Conservation (phyloP, 768 basidiomycete genomes). For the Sutorius australiensis region DNA sequence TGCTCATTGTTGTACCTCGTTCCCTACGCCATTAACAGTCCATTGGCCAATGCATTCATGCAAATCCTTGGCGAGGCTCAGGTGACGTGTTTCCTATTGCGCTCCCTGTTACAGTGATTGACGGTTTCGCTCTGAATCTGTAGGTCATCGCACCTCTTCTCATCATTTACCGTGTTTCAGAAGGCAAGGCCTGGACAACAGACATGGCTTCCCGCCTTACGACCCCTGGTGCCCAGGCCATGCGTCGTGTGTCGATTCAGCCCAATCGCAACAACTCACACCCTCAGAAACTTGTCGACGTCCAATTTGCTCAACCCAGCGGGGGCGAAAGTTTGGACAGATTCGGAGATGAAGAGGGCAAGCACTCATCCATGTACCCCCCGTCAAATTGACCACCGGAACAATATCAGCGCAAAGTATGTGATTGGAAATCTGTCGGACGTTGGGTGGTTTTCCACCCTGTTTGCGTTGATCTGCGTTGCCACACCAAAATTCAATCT, state of each 20-base stretch:
- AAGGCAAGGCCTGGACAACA: conserved; percentile 41
- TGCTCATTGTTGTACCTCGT: conserved; percentile 33
- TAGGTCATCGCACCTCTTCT: conserved; percentile 47
- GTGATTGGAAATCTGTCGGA: not conserved
- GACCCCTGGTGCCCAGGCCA: not conserved
- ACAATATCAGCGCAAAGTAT: not conserved
- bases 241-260: conserved; percentile 12
- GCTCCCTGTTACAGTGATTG: not conserved
- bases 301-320: conserved; percentile 13
- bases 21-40: conserved; percentile 22
- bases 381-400: not conserved
- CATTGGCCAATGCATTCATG: conserved; percentile 27
- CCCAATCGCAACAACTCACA: not conserved
- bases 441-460: not conserved
- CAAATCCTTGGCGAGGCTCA: conserved; percentile 31
- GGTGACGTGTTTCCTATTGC: conserved; percentile 8
- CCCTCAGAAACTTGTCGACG: conserved; percentile 1
- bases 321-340: conserved; percentile 2
- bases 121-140: not conserved
- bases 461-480: not conserved
- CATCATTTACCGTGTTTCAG: conserved; percentile 46
- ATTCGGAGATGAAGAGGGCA: conserved; percentile 6
- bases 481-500: not conserved
- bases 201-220: conserved; percentile 14
- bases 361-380: conserved; percentile 1